Evolutionary conservation across 768 basidiomycete species (phyloP).

Genomic region (Suillus sp.): DNA sequence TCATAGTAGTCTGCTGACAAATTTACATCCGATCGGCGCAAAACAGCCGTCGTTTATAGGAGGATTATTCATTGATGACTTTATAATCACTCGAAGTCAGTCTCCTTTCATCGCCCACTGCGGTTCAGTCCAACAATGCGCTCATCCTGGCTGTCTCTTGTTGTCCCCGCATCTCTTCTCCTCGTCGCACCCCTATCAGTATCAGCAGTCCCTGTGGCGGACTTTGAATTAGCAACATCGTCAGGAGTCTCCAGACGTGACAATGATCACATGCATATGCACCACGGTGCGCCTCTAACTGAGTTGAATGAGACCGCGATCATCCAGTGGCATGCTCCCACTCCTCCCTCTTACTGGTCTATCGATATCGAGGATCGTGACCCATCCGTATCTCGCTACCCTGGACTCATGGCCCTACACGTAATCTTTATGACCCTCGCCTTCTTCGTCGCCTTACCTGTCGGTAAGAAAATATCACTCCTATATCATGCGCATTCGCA

Average conservation of each 20-base stretch:
- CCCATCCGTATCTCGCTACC: conserved; percentile 48
- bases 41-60: not conserved
- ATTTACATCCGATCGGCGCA: conserved; percentile 6
- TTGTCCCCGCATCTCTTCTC: conserved; percentile 8
- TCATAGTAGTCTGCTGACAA: conserved; percentile 10
- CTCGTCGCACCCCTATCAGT: conserved; percentile 6
- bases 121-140: conserved; percentile 17
- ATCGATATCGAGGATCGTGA: conserved; percentile 68
- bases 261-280: conserved; percentile 48
- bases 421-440: conserved; percentile 73
- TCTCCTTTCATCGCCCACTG: not conserved
- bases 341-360: conserved; percentile 81
- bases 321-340: conserved; percentile 61
- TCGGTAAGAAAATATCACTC: conserved; percentile 50
- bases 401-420: conserved; percentile 75
- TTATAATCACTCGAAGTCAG: conserved; percentile 1
- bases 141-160: not conserved
- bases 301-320: conserved; percentile 80
- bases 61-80: conserved; percentile 1
- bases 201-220: not conserved
- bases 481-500: conserved; percentile 2
- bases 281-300: conserved; percentile 50
- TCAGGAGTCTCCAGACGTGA: conserved; percentile 20
- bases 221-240: not conserved
- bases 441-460: conserved; percentile 82